Evolutionary conservation across 176 grass and related monocot genomes (phyloP).

Genomic region (Poa annua): DNA sequence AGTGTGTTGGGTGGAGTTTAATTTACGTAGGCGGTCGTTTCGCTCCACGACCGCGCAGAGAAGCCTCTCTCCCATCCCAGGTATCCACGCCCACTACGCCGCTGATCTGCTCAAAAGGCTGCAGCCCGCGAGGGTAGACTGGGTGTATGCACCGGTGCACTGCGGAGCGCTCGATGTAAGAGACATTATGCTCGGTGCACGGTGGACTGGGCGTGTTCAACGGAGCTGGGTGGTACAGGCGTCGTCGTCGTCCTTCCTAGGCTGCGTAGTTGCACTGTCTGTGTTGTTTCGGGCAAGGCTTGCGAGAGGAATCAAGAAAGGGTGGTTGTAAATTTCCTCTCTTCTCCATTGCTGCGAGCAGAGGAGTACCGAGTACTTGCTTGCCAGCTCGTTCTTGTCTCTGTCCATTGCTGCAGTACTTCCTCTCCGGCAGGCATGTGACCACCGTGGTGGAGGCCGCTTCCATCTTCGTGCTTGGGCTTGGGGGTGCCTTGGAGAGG

Average conservation of each 20-base stretch:
- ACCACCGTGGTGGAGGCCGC: not conserved
- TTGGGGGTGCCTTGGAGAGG: not conserved
- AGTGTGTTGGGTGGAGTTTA: not conserved
- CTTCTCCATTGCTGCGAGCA: not conserved
- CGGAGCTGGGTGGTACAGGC: not conserved
- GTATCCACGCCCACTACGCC: slow-evolving; percentile 14
- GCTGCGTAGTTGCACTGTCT: not conserved
- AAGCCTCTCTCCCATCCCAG: slow-evolving; percentile 28
- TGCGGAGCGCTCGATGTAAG: not conserved
- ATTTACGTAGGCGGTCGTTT: not conserved
- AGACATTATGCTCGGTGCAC: not conserved
- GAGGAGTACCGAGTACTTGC: not conserved
- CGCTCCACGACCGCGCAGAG: not conserved
- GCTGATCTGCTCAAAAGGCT: not conserved
- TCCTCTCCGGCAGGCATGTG: not conserved
- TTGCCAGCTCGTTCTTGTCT: not conserved
- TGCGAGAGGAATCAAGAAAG: not conserved
- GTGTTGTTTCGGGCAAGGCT: not conserved
- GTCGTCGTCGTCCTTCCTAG: not conserved
- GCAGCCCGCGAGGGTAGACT: not conserved
- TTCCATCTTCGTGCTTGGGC: not conserved
- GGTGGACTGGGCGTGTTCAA: slow-evolving; percentile 14
- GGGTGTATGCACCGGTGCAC: rapidly evolving
- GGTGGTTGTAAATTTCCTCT: slow-evolving; percentile 12
- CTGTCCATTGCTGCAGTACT: not conserved